Base-by-base conservation (phyloP, 495 filamentous ascomycete genomes). In the Aspergillus nanangensis region DNA sequence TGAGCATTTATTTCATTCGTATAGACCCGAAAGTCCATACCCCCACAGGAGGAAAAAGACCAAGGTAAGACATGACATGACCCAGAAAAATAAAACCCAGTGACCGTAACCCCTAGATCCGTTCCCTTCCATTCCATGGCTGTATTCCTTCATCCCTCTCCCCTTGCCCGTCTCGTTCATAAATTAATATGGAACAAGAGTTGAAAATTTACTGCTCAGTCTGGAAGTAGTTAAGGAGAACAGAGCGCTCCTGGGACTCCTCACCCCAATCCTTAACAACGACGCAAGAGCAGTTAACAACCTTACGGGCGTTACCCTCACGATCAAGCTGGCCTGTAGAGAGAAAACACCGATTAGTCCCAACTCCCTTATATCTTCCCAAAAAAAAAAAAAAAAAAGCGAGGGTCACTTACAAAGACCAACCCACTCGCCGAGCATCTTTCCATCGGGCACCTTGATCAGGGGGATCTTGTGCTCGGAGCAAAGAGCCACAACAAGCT, bases 241-340 rank as follows among this genome's bases (percentile, higher is more conserved):
- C 87, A 60, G 87, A 86, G 60, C 93, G 88, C 81, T 97, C 93
- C 73, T 94, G 90, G 57, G 87, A 92, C 79, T 96, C 93, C 81
- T 96, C 92, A 80, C 93, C 93, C 93, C 93, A 98, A 69, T 98
- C 90, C 77, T 88, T 87, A 53, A 98, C 93, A 43, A 97, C 93
- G 60, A 96, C 93, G 79, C 93, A 96, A 62, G 92, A 96, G 87
- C 93, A 98, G 83, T 98, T 98, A 72, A 98, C 93, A 54, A 98
- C 94, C 82, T 98, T 98, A 71, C 93, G 86, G 51, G 93, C 89
- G 72, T 97, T 98, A 65, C 93, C 93, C 77, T 98, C 93, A 66
- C 93, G 90, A 76, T 98, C 93, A 64, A 98, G 83, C 60, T 94
- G 90, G 74, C 92, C 92, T 97, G 51, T 44, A 47, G 24, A 37